Percentiles rank a stretch among this genome's conserved stretches.
Evolutionary conservation across 257 asterid genomes (phyloP).

Genomic region (Solanum raphanifolium): DNA sequence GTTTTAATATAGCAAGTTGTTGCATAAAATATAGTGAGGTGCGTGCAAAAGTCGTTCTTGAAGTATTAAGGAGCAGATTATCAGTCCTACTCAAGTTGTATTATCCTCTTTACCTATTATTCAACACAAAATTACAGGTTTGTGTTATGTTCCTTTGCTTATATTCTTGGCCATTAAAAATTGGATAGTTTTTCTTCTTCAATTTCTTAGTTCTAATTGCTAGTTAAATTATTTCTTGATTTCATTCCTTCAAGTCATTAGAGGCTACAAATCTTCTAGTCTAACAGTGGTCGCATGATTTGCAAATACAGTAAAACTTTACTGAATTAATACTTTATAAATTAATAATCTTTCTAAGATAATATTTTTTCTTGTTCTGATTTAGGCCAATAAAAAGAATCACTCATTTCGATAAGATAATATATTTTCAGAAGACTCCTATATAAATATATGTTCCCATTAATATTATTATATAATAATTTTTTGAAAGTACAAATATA

Average conservation of each 20-base stretch:
- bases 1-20: background rate
- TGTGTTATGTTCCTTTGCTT: background rate
- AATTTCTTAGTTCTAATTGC: background rate
- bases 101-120: background rate
- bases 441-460: background rate
- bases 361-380: too few species aligned
- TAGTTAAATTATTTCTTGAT: background rate
- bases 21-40: too few species aligned
- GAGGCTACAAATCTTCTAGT: background rate
- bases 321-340: too few species aligned
- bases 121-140: background rate
- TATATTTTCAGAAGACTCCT: too few species aligned
- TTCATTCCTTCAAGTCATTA: background rate
- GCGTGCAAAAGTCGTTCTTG: background rate
- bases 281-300: background rate
- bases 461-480: too few species aligned
- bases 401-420: too few species aligned
- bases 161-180: background rate
- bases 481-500: background rate
- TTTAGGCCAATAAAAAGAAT: too few species aligned
- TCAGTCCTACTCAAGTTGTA: background rate
- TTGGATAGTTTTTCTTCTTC: background rate
- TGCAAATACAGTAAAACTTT: background rate
- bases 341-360: too few species aligned
- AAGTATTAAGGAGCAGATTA: background rate